Conservation (phyloP, 331 rosid species). For the Malus hybrid region DNA sequence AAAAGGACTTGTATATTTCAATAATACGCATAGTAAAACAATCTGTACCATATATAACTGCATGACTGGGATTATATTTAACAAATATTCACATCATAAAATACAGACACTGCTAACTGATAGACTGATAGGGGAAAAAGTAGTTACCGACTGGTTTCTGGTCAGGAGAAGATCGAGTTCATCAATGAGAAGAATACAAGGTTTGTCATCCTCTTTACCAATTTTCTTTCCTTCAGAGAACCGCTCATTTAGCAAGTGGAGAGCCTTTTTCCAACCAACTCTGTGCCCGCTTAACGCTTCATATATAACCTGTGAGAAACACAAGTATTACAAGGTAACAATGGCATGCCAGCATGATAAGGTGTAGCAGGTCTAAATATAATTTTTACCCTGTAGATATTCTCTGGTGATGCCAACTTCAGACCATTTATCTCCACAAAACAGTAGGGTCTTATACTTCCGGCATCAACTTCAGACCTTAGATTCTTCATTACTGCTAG, state of each 20-base stretch:
- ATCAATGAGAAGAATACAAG: conserved; percentile 93
- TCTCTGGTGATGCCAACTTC: conserved; percentile 88
- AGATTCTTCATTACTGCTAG: conserved; percentile 73
- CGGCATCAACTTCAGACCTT: conserved; percentile 81
- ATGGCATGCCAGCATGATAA: neutral
- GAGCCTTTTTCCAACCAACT: conserved; percentile 92
- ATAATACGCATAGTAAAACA: neutral
- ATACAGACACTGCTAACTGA: neutral
- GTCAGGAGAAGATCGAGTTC: conserved; percentile 98
- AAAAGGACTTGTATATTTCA: neutral
- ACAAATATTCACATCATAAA: conserved; percentile 15
- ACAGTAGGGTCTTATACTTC: conserved; percentile 61
- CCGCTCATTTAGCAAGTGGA: conserved; percentile 66
- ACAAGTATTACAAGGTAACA: conserved; percentile 2
- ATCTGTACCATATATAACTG: neutral
- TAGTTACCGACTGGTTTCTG: conserved; percentile 87
- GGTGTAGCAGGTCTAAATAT: neutral
- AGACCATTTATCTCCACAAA: conserved; percentile 95
- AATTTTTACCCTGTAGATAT: conserved; percentile 61
- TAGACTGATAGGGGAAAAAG: neutral
- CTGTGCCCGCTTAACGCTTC: conserved; percentile 89
- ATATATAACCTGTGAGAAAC: conserved; percentile 63
- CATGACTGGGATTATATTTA: neutral
- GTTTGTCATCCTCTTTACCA: conserved; percentile 58
- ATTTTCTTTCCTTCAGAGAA: conserved; percentile 68